phyloP scores from a whole-genome alignment of 2,329 filamentous ascomycete genomes.

The Capronia coronata region DNA sequence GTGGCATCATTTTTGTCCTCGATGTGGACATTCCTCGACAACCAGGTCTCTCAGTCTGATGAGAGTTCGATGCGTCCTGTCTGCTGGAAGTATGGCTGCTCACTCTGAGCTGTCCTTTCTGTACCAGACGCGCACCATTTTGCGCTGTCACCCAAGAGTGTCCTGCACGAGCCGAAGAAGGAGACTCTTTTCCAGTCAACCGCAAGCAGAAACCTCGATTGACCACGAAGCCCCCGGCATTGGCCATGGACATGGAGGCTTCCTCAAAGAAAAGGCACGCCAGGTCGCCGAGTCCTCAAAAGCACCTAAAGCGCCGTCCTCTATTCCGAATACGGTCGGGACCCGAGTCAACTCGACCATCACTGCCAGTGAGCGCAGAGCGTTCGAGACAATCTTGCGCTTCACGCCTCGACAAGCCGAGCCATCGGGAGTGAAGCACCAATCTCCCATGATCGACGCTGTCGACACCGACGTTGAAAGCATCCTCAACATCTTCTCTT shows the following conservation, averaged over 20 bases:
- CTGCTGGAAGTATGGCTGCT: constrained; percentile 7
- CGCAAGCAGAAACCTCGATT: neutral
- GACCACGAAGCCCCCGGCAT: neutral
- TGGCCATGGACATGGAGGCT: neutral
- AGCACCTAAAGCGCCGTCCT: neutral
- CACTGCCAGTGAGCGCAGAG: constrained; percentile 20
- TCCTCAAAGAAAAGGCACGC: constrained; percentile 10
- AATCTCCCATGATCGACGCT: constrained; percentile 2
- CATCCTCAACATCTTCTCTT: constrained; percentile 16
- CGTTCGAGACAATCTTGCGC: constrained; percentile 23
- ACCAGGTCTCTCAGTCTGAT: too few relatives aligned
- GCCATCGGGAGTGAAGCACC: constrained; percentile 1
- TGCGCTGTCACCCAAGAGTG: constrained; percentile 1
- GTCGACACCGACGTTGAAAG: constrained; percentile 15
- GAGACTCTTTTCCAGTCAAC: constrained; percentile 4
- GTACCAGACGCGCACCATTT: constrained; percentile 25
- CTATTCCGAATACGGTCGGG: neutral
- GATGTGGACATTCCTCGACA: constrained; percentile 1
- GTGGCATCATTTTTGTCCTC: constrained; percentile 3
- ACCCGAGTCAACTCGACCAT: constrained; percentile 19
- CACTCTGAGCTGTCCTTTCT: constrained; percentile 21
- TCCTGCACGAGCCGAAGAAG: neutral
- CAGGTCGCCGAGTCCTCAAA: constrained; percentile 1
- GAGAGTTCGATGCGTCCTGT: too few relatives aligned
- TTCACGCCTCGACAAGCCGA: constrained; percentile 13